Conservation (phyloP, 176 grass and related monocot species). For the Chloris gayana region DNA sequence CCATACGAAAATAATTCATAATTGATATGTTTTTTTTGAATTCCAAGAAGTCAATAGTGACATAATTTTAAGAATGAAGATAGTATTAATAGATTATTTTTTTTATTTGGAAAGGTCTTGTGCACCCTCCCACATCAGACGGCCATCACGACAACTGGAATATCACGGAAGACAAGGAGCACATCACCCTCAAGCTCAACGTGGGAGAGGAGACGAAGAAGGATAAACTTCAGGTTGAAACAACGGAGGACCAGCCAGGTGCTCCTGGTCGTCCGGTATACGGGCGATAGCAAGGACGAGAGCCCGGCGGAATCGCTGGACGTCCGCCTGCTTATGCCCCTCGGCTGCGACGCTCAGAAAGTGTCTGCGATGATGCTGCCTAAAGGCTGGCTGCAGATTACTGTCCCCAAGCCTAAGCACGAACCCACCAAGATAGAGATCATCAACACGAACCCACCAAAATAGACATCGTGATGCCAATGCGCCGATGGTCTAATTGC, state of each 20-base stretch:
- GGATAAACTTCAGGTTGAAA: not conserved
- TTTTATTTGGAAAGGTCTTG: not conserved
- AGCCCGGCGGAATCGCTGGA: not conserved
- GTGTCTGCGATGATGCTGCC: not conserved
- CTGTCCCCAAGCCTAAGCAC: not conserved
- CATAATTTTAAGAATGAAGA: no score
- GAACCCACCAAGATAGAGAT: not conserved
- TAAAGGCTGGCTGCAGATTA: not conserved
- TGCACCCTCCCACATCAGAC: not conserved
- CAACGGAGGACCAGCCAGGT: not conserved
- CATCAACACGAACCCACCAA: no score
- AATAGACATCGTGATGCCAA: no score
- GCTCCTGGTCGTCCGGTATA: not conserved
- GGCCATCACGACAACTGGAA: not conserved
- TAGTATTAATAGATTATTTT: no score
- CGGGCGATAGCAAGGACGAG: no score
- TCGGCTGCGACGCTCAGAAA: not conserved
- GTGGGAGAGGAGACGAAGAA: not conserved
- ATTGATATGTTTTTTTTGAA: no score
- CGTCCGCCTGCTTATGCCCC: not conserved
- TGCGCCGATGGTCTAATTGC: no score
- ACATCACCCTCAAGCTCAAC: not conserved
- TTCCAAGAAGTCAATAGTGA: not conserved
- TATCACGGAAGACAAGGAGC: not conserved
- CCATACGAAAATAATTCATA: not conserved